Base-by-base conservation (phyloP, 2,329 filamentous ascomycete genomes). In the Colletotrichum somersetense region DNA sequence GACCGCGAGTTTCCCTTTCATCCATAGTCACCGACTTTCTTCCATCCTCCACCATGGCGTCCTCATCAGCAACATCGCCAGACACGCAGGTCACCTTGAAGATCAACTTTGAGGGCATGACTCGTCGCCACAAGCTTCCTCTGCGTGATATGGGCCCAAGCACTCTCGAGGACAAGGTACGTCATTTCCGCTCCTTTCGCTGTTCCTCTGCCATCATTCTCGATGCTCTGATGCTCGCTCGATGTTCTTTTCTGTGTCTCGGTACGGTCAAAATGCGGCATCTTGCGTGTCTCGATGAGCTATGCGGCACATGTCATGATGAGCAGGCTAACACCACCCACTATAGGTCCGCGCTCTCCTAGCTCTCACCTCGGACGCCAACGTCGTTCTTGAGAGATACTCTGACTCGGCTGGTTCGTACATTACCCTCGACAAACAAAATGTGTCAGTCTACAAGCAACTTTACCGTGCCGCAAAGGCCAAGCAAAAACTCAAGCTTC, bases 391-490 rank as follows among this genome's bases (percentile, higher is more conserved):
- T 78, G 95, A 98, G 85, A 94, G 96, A 76, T 99, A 95, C 85
- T 98, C 96, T 75, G 96, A 99, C 83, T 98, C 95, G 75, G 93
- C 94, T 75, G 92, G 88, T 57, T 86, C 91, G 75, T 98, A 93
- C 82, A 89, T 98, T 75, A 87, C 89, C 56, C 91, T 99, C 72
- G 92, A 97, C 81, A 86, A 90, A 74, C 86, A 87, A 80, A 97
- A 97, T 79, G 84, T 89, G 11, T 87, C 93, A 57, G 93, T 97
- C 78, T 99, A 97, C 88, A 98, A 98, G 87, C 96, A 98, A 81
- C 91, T 99, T 53, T 96, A 96, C 81, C 92, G 96, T 78, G 96
- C 96, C 76, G 96, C 96, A 75, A 99, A 98, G 86, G 96, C 96
- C 48, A 99, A 99, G 88, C 91, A 95, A 75, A 99, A 98, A 91